Evolutionary conservation across 2,329 filamentous ascomycete species (phyloP).

Genomic region (Colletotrichum simmondsii): DNA sequence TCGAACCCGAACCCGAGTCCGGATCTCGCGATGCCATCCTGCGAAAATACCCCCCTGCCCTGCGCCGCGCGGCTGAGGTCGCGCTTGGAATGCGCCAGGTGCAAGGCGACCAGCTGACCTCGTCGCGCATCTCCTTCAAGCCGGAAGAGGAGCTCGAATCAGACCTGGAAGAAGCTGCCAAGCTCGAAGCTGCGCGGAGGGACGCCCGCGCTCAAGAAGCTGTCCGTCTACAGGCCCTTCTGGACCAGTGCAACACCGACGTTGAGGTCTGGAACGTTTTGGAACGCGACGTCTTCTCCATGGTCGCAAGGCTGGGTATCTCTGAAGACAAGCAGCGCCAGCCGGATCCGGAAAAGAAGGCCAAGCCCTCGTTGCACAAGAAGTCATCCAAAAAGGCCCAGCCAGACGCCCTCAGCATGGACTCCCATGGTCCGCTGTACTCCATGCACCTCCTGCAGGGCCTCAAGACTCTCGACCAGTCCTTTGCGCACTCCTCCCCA

Average conservation of each 20-base stretch:
- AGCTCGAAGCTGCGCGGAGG: constrained; percentile 52
- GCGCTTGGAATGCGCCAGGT: constrained; percentile 52
- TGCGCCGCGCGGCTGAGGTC: constrained; percentile 51
- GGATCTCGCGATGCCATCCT: constrained; percentile 49
- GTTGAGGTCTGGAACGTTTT: constrained; percentile 74
- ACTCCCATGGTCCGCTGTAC: constrained; percentile 73
- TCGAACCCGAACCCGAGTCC: constrained; percentile 44
- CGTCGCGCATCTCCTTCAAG: not conserved
- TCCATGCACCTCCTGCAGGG: constrained; percentile 69
- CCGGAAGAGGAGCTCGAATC: constrained; percentile 12
- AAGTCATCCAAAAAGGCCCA: constrained; percentile 10
- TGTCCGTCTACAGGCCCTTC: constrained; percentile 61
- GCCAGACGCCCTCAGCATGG: constrained; percentile 53
- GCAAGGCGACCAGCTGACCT: not conserved
- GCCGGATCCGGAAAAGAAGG: not conserved
- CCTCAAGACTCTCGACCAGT: constrained; percentile 65
- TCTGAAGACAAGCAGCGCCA: constrained; percentile 39
- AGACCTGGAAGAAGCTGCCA: constrained; percentile 43
- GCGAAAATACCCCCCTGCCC: constrained; percentile 49
- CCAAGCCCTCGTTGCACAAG: constrained; percentile 27
- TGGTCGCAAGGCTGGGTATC: constrained; percentile 67
- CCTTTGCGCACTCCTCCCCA: constrained; percentile 68
- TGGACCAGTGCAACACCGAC: constrained; percentile 69
- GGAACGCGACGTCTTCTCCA: constrained; percentile 73
- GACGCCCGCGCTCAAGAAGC: constrained; percentile 51